Evolutionary conservation across 257 asterid genomes (phyloP), one percentile per base, ranked within the genome.

Genomic region (Nemophila menziesii): DNA sequence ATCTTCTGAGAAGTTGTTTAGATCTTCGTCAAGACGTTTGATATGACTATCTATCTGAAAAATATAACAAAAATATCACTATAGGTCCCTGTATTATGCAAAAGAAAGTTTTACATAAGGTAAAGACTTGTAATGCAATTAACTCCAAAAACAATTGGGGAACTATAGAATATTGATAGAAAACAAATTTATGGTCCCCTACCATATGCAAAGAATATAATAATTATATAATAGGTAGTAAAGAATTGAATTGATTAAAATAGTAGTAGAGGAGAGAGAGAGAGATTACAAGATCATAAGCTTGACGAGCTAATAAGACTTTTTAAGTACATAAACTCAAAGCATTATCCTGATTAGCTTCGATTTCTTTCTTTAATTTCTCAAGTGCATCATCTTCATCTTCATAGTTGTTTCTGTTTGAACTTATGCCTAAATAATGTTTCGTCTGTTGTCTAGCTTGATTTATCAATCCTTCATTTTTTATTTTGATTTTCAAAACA

Each of bases 21-120:
- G 77, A 73, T 90, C 96, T 70, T 84, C 96, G 46, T 90, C 98
- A 26, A 90, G 90, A 14, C 96, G 94, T 57, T 74, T 79, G 52
- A 90, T 72, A 65, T 85, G 98, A 62, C 96, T 90, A 59, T 85
- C 98, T 46, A 89, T 89, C 97, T 82, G 92, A 63, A 62, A n/a
- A n/a, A n/a, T n/a, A n/a, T n/a, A n/a, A n/a, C n/a, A n/a, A n/a
- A n/a, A n/a, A n/a, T n/a, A n/a, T n/a, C n/a, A n/a, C n/a, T n/a
- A n/a, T n/a, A n/a, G n/a, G n/a, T n/a, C n/a, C n/a, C n/a, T n/a
- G n/a, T n/a, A n/a, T n/a, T n/a, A n/a, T n/a, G n/a, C n/a, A n/a
- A n/a, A n/a, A n/a, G n/a, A n/a, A n/a, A n/a, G n/a, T n/a, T n/a
- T n/a, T n/a, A n/a, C n/a, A n/a, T n/a, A n/a, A n/a, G n/a, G n/a